Conservation (phyloP, 2,329 filamentous ascomycete species). For the Cladosporium cucumerinum region DNA sequence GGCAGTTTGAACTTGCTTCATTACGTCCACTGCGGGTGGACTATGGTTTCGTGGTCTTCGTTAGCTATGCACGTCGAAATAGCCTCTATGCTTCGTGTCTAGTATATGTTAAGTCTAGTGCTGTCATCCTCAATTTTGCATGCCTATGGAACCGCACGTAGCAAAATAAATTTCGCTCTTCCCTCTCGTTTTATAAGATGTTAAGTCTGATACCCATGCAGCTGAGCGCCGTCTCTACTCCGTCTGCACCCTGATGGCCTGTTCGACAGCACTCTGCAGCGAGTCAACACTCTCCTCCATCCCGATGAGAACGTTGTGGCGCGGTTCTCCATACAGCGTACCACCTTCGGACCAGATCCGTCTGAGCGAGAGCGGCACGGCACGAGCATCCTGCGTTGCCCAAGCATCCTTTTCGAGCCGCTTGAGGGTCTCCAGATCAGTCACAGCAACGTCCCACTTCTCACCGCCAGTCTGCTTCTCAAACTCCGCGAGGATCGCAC, state of each 20-base stretch:
- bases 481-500: conserved; percentile 63
- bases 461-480: conserved; percentile 59
- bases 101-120: not conserved
- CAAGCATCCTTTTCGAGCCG: conserved; percentile 59
- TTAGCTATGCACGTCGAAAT: not conserved
- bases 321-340: conserved; percentile 62
- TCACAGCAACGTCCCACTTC: conserved; percentile 54
- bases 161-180: not conserved
- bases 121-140: not conserved
- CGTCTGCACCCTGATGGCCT: conserved; percentile 30
- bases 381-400: conserved; percentile 50
- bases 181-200: not conserved
- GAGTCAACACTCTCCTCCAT: conserved; percentile 50
- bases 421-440: conserved; percentile 52
- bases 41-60: not conserved
- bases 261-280: conserved; percentile 47
- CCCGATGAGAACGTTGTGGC: conserved; percentile 60
- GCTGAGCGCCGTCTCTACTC: not conserved
- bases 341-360: conserved; percentile 72
- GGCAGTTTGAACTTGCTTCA: not conserved
- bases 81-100: not conserved
- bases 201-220: not conserved
- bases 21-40: not conserved
- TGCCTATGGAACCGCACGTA: not conserved
- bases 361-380: conserved; percentile 58